Evolutionary conservation across 345 rosid genomes (phyloP).

Genomic region (Heritiera fomes): DNA sequence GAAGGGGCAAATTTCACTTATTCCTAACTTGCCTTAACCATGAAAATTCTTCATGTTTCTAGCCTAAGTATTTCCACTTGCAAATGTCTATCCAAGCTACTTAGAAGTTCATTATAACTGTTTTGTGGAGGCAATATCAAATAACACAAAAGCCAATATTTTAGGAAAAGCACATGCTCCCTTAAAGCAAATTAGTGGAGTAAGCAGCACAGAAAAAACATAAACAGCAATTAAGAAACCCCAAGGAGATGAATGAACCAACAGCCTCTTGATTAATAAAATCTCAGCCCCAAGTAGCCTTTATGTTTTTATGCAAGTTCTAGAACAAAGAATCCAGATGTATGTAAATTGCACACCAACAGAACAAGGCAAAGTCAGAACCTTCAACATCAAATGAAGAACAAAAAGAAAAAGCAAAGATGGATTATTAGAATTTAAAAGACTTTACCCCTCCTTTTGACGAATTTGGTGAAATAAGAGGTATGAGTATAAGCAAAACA

Average conservation of each 20-base stretch:
- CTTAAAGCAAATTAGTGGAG: constrained; percentile 11
- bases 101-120: constrained; percentile 6
- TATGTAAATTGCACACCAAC: background rate
- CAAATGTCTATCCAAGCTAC: constrained; percentile 1
- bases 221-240: constrained; percentile 6
- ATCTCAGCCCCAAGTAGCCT: background rate
- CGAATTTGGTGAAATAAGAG: constrained; percentile 97
- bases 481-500: constrained; percentile 93
- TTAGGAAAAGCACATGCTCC: constrained; percentile 9
- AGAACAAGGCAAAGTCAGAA: constrained; percentile 15
- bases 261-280: constrained; percentile 5
- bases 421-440: constrained; percentile 19
- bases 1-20: constrained; percentile 1
- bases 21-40: constrained; percentile 17
- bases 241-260: background rate
- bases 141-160: background rate
- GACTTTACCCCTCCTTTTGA: constrained; percentile 97
- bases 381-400: constrained; percentile 19
- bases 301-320: background rate
- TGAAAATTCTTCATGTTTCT: constrained; percentile 5
- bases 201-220: constrained; percentile 12
- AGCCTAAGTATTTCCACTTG: background rate
- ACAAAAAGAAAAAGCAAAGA: constrained; percentile 22
- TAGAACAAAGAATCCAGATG: constrained; percentile 5
- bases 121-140: constrained; percentile 14